phyloP scores from a whole-genome alignment of 441 rosid genomes.

The Erodium moschatum region DNA sequence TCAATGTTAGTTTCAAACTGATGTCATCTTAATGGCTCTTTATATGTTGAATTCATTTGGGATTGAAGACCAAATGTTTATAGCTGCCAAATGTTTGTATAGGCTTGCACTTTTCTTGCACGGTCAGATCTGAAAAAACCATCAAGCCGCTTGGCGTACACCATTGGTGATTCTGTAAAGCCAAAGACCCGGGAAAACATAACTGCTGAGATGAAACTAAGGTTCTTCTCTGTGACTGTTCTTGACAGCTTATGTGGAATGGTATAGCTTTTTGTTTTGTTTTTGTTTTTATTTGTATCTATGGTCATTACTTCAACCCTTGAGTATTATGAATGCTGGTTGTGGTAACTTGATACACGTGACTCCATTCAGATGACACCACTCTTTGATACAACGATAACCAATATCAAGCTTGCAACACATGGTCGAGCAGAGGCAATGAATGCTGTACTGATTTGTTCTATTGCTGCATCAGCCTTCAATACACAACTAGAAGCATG shows the following conservation, averaged over 20 bases:
- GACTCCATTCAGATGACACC: slow-evolving; percentile 78
- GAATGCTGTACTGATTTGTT: slow-evolving; percentile 92
- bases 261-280: slow-evolving; percentile 37
- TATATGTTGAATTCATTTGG: not conserved
- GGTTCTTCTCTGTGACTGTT: slow-evolving; percentile 74
- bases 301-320: not conserved
- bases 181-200: slow-evolving; percentile 83
- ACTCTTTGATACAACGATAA: slow-evolving; percentile 73
- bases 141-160: slow-evolving; percentile 65
- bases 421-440: slow-evolving; percentile 92
- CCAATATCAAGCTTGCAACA: slow-evolving; percentile 93
- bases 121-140: slow-evolving; percentile 85
- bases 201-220: slow-evolving; percentile 76
- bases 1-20: not conserved
- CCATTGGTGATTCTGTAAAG: slow-evolving; percentile 81
- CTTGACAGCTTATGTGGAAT: slow-evolving; percentile 88
- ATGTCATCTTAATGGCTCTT: not conserved
- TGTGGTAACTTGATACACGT: slow-evolving; percentile 18
- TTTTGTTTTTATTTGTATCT: not conserved
- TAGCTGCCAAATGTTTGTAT: slow-evolving; percentile 26
- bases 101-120: slow-evolving; percentile 99
- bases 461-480: slow-evolving; percentile 94
- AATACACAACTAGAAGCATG: slow-evolving; percentile 92
- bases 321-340: not conserved
- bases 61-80: not conserved